Evolutionary conservation across 768 basidiomycete genomes (phyloP), one percentile per base, ranked within the genome.

Genomic region (Lactarius deliciosus): DNA sequence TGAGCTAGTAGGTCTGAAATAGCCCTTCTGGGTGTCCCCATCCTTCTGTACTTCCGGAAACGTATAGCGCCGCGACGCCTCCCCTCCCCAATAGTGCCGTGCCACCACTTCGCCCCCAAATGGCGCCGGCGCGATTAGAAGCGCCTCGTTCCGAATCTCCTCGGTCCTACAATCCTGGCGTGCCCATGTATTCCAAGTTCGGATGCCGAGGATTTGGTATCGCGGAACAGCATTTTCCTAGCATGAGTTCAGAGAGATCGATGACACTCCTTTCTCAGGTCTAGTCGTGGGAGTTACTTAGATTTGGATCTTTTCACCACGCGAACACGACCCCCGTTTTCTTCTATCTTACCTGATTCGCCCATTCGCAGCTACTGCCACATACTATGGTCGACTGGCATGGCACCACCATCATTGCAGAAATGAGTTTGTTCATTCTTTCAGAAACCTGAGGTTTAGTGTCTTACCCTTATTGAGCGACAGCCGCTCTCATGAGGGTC

Each of bases 401-500:
- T n/a, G 9, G 0, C 7, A 11, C 9, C n/a, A 20, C 10, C 22
- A 4, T 62, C 34, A 3, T 7, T 10, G 45, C 45, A 36, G 56
- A 62, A 13, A n/a, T 22, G 0, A 0, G 65, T 66, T 40, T 47
- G 65, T 57, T 25, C 30, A 0, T 34, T 58, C 13, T 30, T 45
- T 20, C 8, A 16, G 0, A 15, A 16, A 45, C 30, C 32, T 0
- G 20, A 32, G 40, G 5, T 57, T 18, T 41, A 28, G 11, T 41
- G 6, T 41, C n/a, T 25, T 28, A 5, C 9, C 30, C 3, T 40
- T 50, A 18, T 8, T 57, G 43, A 45, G 8, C 15, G 13, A 16
- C 22, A 66, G 68, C 32, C 18, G 57, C 45, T 30, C 32, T 68
- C 9, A 8, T 64, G 38, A 69, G 68, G 43, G n/a, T 68, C 9